Base-by-base conservation (phyloP, 805 yeast species). In the Cephaloascus albidus region DNA sequence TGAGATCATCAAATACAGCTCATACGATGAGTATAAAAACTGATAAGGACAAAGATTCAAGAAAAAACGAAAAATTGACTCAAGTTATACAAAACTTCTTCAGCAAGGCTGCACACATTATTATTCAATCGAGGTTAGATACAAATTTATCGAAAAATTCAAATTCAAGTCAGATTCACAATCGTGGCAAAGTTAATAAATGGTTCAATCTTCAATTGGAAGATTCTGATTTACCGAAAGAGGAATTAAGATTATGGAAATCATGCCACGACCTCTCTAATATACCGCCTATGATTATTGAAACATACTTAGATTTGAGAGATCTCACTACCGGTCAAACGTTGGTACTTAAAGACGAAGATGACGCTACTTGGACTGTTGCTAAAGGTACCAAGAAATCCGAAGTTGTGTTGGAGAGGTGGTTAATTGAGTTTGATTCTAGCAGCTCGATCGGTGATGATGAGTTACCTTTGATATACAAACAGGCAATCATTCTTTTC, bases 331-430 rank as follows among this genome's bases (percentile, higher is more conserved):
- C 77, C 1, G 72, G 74, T 33, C 85, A 82, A 45, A 65, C 77
- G 17, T 66, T 85, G 23, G 71, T 78, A 27, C 55, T 85, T 32
- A 64, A 64, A 20, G 89, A 82, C 47, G 70, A 68, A 3, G 67
- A 68, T 5, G 73, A 70, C 18, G 66, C 67, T 45, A 51, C 70
- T 12, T 78, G 82, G 73, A 63, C 72, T 8, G 79, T 79, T 10
- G 65, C 81, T 8, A 75, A 70, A 42, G 82, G 81, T 12, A 66
- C 72, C 3, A 76, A 74, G 50, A 83, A 83, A 50, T 69, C 76
- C 15, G 97, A 90, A 57, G 75, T 93, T n/a, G 96, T 93, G 2
- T 61, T 93, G 41, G 98, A 93, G 53, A 71, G 98, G 43, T 93
- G 98, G 98, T 67, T 87, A 18, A 62, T 93, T 27, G 96, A 89